Base-by-base conservation (phyloP, 169 alveolate species). In the Ichthyophthirius multifiliis region DNA sequence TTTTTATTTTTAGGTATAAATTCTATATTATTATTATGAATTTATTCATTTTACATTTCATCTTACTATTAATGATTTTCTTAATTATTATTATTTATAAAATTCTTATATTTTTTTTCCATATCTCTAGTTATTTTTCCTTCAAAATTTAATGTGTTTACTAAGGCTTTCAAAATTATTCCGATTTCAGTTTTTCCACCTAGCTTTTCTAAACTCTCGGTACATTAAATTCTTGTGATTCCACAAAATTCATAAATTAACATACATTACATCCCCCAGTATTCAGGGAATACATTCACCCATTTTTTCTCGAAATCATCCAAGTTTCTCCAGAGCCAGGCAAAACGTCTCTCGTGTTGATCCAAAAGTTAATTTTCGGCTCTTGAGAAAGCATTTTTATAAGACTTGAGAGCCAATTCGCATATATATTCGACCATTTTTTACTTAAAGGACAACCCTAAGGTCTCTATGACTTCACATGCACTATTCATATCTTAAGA, bases 231-330 rank as follows among this genome's bases (percentile, higher is more conserved):
- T 47, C 76, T 65, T 23, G 96, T 92, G 13, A 43, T 62, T 31
- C 89, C 87, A 77, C 95, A 92, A 47, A 92, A 92, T 71, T 89
- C 95, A 76, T 86, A 85, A 15, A 89, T 84, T 27, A 92, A 89
- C 82, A 81, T 78, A 27, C 87, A 75, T 23, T 74, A 63, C 4
- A 92, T 62, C 6, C 80, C 83, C 95, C 95, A 89, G 46, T 89
- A 85, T 27, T 82, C 87, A 7, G 95, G 95, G 74, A 92, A 89
- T 13, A 89, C 85, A 1, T 45, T 31, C 63, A 62, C 79, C 65
- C 76, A 86, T 13, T 83, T 86, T 9, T 87, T 86, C 41, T 83
- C 81, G 45, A 83, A 88, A 18, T 92, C 96, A 35, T 86, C 82
- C 12, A 92, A 64, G 9, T 87, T 83, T 44, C 95, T 82, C 44